Conservation (phyloP, 805 yeast genomes). For the Blastobotrys parvus region DNA sequence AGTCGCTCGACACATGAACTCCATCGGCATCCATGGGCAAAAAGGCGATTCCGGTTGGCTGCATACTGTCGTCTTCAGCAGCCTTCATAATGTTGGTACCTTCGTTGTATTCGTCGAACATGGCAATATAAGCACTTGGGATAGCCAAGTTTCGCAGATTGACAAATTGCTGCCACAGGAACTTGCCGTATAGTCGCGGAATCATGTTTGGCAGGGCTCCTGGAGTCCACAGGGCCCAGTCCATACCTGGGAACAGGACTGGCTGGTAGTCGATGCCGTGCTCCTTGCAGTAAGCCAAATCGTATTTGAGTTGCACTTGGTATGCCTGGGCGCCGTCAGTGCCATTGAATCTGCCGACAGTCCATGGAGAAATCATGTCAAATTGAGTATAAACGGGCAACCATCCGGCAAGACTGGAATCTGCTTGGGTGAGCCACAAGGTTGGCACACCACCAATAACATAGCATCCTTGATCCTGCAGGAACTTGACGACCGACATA, state of each 20-base stretch:
- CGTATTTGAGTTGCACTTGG: neutral
- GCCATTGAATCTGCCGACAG: neutral
- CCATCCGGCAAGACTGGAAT: too few relatives aligned
- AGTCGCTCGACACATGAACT: neutral
- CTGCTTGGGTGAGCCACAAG: neutral
- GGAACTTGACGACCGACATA: neutral
- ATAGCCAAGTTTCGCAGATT: neutral
- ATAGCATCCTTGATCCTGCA: constrained; percentile 1
- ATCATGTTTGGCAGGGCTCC: constrained; percentile 1
- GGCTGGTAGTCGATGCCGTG: neutral
- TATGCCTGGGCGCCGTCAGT: neutral
- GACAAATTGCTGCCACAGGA: constrained; percentile 3
- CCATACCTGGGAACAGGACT: neutral
- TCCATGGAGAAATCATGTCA: constrained; percentile 1
- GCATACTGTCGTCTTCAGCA: constrained; percentile 3
- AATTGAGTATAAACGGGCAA: too few relatives aligned
- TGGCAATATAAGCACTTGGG: neutral
- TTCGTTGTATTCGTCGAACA: constrained; percentile 3
- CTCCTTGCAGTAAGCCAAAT: neutral
- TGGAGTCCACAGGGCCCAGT: neutral
- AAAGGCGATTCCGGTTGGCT: neutral
- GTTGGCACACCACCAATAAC: neutral
- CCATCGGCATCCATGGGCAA: constrained; percentile 3
- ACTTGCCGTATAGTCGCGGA: constrained; percentile 2
- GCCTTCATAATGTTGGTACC: constrained; percentile 2